Base-by-base conservation (phyloP, 441 rosid species). In the Eutrema salsugineum region DNA sequence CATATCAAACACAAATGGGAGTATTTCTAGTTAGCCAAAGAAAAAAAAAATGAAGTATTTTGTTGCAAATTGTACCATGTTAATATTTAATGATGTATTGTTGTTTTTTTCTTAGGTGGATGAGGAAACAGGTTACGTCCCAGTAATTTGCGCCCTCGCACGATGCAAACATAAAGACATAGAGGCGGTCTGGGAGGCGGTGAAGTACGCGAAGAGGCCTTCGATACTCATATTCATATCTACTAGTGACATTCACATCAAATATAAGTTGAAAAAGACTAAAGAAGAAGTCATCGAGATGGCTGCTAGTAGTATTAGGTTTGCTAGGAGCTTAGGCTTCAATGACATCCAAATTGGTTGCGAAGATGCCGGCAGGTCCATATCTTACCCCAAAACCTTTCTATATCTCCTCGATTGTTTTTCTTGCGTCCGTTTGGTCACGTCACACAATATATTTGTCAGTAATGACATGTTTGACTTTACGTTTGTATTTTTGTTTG, bases 241-340 rank as follows among this genome's bases (percentile, higher is more conserved):
- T 14, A 73, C 77, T 10, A 73, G 77, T 49, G 77, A 73, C 43
- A 65, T 73, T 47, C 72, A 73, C 51, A 38, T 73, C 60, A 73
- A 73, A 32, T 48, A 73, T 65, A 73, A 73, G 36, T 30, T 73
- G 66, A 73, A 65, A 15, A 66, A 38, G 27, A 73, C 61, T 17
- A 65, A 59, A 38, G 72, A 65, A 27, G 60, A 73, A 47, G 77
- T 73, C 19, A 50, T 73, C 19, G 61, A 71, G 38, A 71, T 71
- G 76, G 70, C 61, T 1, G 36, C 2, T 0, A 51, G 42, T 48
- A 57, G 53, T 49, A 17, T 66, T 38, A 65, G 17, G 33, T 48
- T 36, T 43, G 77, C 77, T 48, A 73, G 30, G 11, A 47, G 35
- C 63, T 57, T 56, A 42, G 71, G 66, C 50, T 72, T 64, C 56